A percentile compares a stretch with the other conserved stretches of the same genome.
phyloP scores from a whole-genome alignment of 306 rosid genomes.

The Ammopiptanthus mongolicus region DNA sequence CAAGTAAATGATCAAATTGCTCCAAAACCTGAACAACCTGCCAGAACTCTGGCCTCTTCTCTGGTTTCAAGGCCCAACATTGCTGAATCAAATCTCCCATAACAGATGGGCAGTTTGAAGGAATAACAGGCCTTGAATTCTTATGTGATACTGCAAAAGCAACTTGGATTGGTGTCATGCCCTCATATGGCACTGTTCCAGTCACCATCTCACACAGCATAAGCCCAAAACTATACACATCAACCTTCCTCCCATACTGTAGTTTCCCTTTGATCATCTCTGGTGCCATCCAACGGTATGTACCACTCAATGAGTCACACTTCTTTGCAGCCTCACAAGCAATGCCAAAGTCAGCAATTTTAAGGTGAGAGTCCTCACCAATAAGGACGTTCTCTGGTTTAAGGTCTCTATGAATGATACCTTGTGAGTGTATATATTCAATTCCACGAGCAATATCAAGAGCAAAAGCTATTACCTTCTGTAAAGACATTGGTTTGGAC shows the following conservation, averaged over 20 bases:
- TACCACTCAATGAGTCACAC: constrained; percentile 60
- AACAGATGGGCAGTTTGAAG: constrained; percentile 46
- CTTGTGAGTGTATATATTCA: constrained; percentile 66
- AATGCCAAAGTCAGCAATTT: constrained; percentile 73
- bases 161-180: constrained; percentile 73
- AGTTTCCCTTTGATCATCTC: constrained; percentile 74
- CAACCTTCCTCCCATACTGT: constrained; percentile 58
- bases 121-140: constrained; percentile 58
- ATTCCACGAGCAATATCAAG: constrained; percentile 68
- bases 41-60: constrained; percentile 65
- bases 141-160: constrained; percentile 70
- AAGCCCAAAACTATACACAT: constrained; percentile 70
- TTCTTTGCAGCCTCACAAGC: constrained; percentile 55
- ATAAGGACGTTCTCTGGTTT: constrained; percentile 71
- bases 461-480: constrained; percentile 41
- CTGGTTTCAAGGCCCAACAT: constrained; percentile 58
- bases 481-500: constrained; percentile 36
- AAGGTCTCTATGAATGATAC: constrained; percentile 63
- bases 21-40: constrained; percentile 59
- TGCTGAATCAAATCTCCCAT: constrained; percentile 54
- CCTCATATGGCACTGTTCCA: constrained; percentile 60
- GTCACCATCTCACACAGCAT: constrained; percentile 71
- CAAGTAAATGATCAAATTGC: constrained; percentile 47
- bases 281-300: constrained; percentile 82
- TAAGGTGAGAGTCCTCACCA: constrained; percentile 44